These are phyloP conservation scores for Paraleonurus japonicus DNA, from an alignment of 257 asterid genomes.

Conservation along the genomic window DNA sequence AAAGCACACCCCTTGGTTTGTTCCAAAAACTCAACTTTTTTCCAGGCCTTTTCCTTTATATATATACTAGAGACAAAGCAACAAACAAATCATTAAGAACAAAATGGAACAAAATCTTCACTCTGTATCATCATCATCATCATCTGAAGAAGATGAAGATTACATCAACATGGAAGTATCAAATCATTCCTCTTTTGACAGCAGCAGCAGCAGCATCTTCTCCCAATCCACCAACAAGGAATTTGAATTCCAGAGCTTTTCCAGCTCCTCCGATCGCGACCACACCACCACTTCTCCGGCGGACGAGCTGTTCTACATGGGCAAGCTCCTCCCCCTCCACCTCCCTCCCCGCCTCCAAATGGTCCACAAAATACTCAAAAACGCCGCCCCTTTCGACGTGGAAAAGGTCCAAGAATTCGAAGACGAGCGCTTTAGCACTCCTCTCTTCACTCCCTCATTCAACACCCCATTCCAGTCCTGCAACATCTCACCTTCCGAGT, in stretches of 20 bases:
- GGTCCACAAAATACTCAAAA: slow-evolving; percentile 65
- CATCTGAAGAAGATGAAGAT: slow-evolving; percentile 34
- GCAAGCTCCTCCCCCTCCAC: slow-evolving; percentile 92
- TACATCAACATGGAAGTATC: slow-evolving; percentile 75
- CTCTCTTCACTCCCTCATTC: slow-evolving; percentile 46
- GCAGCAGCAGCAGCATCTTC: slow-evolving; percentile 35
- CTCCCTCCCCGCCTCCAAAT: slow-evolving; percentile 81
- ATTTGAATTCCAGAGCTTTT: slow-evolving; percentile 81
- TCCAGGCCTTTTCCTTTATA: slow-evolving; percentile 15
- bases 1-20: too few species aligned
- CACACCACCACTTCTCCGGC: slow-evolving; percentile 68
- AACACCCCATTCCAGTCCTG: slow-evolving; percentile 75
- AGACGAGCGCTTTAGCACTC: slow-evolving; percentile 50
- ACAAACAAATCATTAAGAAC: slow-evolving; percentile 2
- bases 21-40: background rate
- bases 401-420: background rate
- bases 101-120: slow-evolving; percentile 43
- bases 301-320: slow-evolving; percentile 87
- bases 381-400: slow-evolving; percentile 26
- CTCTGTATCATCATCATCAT: slow-evolving; percentile 30
- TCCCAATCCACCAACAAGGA: slow-evolving; percentile 42
- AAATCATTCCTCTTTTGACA: slow-evolving; percentile 31
- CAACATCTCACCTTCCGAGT: slow-evolving; percentile 56
- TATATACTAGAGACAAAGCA: slow-evolving; percentile 23
- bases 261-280: slow-evolving; percentile 54